Evolutionary conservation across 495 filamentous ascomycete species (phyloP).

Genomic region (Hyaloscypha finlandica): DNA sequence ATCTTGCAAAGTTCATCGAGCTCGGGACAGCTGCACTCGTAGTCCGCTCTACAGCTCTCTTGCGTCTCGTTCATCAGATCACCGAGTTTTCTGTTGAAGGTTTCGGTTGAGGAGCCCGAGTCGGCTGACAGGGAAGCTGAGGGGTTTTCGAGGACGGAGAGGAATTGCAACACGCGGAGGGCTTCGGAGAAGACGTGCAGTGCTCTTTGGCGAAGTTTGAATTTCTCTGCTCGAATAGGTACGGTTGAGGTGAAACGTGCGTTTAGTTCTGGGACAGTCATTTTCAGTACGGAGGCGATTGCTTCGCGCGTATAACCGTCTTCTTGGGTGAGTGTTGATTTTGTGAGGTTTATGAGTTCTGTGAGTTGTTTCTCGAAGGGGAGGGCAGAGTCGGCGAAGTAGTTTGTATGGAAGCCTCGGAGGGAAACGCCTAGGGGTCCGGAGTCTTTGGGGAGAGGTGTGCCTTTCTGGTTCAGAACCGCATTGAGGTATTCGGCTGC

Average conservation of each 20-base stretch:
- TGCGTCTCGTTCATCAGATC: constrained; percentile 88
- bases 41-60: constrained; percentile 76
- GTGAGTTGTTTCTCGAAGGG: constrained; percentile 66
- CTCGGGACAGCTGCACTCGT: constrained; percentile 89
- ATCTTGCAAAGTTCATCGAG: constrained; percentile 84
- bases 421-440: constrained; percentile 83
- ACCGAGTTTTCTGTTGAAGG: constrained; percentile 72
- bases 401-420: constrained; percentile 80
- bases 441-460: constrained; percentile 70
- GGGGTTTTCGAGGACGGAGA: constrained; percentile 61
- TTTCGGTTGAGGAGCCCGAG: constrained; percentile 45
- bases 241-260: constrained; percentile 77
- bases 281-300: constrained; percentile 71
- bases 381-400: constrained; percentile 61
- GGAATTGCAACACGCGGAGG: constrained; percentile 80
- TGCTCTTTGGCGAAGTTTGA: constrained; percentile 83
- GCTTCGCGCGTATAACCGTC: constrained; percentile 88
- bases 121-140: constrained; percentile 15
- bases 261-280: constrained; percentile 70
- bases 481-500: constrained; percentile 70
- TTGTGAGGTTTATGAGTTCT: constrained; percentile 63
- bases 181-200: constrained; percentile 91
- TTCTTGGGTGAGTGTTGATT: constrained; percentile 65
- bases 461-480: constrained; percentile 56
- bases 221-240: constrained; percentile 84